Conservation (phyloP, 2,329 filamentous ascomycete genomes). For the Trichophyton verrucosum region DNA sequence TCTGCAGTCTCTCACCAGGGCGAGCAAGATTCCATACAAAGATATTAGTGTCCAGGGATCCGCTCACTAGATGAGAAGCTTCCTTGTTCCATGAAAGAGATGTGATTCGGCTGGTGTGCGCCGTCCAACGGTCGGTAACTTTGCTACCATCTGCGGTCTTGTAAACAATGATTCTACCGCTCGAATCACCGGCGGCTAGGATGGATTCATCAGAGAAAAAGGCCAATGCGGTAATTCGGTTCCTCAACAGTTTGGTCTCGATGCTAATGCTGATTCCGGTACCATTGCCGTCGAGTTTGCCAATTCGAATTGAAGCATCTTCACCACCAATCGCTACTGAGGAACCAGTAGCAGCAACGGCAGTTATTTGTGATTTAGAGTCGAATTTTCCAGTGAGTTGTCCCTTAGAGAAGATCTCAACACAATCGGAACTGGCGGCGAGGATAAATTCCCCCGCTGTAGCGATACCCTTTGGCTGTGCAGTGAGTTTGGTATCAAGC, state of each 20-base stretch:
- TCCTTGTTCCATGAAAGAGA: constrained; percentile 61
- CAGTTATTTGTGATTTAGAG: constrained; percentile 53
- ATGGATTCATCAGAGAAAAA: constrained; percentile 69
- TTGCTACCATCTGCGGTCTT: constrained; percentile 54
- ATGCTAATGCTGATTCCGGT: constrained; percentile 46
- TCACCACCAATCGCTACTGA: constrained; percentile 65
- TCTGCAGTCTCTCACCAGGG: constrained; percentile 74
- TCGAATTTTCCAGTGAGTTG: constrained; percentile 47
- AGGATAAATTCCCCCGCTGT: constrained; percentile 42
- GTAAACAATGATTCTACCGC: constrained; percentile 81
- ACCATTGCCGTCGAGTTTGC: constrained; percentile 47
- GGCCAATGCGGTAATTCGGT: constrained; percentile 63
- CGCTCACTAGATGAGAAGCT: constrained; percentile 68
- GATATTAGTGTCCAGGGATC: constrained; percentile 79
- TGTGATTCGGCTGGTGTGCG: constrained; percentile 56
- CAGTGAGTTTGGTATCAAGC: constrained; percentile 52
- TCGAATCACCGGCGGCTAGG: constrained; percentile 69
- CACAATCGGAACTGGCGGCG: constrained; percentile 47
- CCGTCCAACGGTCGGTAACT: constrained; percentile 67
- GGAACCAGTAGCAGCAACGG: constrained; percentile 56
- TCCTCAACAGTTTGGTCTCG: constrained; percentile 55
- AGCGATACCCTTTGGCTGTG: constrained; percentile 67
- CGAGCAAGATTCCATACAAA: constrained; percentile 80
- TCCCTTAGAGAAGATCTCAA: constrained; percentile 48
- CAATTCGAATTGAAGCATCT: constrained; percentile 63